Percentiles rank a stretch among this genome's conserved stretches.
phyloP scores from a whole-genome alignment of 352 stramenopile species.

The Phytophthora pistaciae region DNA sequence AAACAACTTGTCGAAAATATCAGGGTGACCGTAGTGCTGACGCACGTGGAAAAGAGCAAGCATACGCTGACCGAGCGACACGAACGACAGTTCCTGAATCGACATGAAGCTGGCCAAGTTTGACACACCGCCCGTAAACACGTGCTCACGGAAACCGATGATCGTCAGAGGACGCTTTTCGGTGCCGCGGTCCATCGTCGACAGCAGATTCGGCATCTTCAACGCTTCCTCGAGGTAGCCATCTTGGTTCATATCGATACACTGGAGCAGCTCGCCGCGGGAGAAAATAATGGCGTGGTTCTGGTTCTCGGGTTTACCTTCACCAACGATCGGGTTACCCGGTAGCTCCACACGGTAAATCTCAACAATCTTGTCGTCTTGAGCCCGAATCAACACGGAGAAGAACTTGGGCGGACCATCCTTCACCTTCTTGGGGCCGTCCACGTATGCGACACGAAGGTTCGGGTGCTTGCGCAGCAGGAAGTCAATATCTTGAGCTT shows the following conservation, averaged over 20 bases:
- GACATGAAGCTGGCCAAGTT: conserved; percentile 90
- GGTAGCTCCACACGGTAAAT: conserved; percentile 83
- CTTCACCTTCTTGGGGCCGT: conserved; percentile 88
- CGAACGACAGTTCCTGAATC: conserved; percentile 88
- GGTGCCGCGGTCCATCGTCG: conserved; percentile 76
- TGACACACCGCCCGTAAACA: conserved; percentile 86
- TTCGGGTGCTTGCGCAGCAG: conserved; percentile 78
- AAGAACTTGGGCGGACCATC: conserved; percentile 85
- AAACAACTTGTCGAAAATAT: conserved; percentile 92
- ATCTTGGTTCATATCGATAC: conserved; percentile 93
- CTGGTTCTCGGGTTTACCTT: conserved; percentile 90
- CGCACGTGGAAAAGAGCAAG: conserved; percentile 78
- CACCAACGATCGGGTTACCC: conserved; percentile 80
- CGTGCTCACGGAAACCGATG: conserved; percentile 88
- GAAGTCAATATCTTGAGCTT: conserved; percentile 82
- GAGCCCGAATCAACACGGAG: conserved; percentile 77
- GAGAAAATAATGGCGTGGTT: conserved; percentile 90
- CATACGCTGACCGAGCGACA: conserved; percentile 87
- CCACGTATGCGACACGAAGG: conserved; percentile 80
- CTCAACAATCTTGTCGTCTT: conserved; percentile 79
- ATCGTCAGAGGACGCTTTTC: conserved; percentile 83
- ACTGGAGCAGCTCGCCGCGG: conserved; percentile 82
- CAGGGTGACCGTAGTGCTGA: conserved; percentile 88
- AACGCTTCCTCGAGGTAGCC: conserved; percentile 80
- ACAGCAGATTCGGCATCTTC: conserved; percentile 87